Conservation (phyloP, 176 grass and related monocot species). For the Triticum urartu region DNA sequence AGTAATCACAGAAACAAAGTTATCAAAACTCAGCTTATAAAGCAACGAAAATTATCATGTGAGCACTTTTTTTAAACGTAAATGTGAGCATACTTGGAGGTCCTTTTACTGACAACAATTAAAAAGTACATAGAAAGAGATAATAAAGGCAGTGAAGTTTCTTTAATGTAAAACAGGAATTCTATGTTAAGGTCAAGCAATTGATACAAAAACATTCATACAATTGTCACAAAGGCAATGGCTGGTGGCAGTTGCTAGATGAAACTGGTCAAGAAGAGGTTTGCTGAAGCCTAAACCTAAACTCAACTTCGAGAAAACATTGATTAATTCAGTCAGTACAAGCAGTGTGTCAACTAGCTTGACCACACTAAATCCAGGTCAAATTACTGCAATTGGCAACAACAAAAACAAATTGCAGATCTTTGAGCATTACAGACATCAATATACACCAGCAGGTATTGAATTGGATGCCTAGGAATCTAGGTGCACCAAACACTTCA, state of each 20-base stretch:
- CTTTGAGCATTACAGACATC: background rate
- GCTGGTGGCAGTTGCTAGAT: background rate
- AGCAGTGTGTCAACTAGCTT: background rate
- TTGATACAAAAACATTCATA: background rate
- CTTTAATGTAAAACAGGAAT: background rate
- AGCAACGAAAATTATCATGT: slow-evolving; percentile 11
- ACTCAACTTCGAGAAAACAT: background rate
- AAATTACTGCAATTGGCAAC: slow-evolving; percentile 7
- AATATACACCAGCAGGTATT: background rate
- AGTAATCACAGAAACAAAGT: background rate
- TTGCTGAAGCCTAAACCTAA: slow-evolving; percentile 7
- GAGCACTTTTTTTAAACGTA: background rate
- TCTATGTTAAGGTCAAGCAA: background rate
- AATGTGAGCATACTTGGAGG: background rate
- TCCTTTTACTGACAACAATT: background rate
- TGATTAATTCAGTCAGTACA: background rate
- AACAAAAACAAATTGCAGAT: background rate
- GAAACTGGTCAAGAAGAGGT: slow-evolving; percentile 16
- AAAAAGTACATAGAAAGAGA: background rate
- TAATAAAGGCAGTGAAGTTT: background rate
- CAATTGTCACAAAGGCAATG: background rate
- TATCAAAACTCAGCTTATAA: slow-evolving; percentile 17
- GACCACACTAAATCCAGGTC: background rate
- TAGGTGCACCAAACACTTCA: background rate
- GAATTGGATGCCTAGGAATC: background rate